These are phyloP conservation scores for Epicoccum nigrum DNA, from an alignment of 2,329 filamentous ascomycete species.

Conservation along the genomic window DNA sequence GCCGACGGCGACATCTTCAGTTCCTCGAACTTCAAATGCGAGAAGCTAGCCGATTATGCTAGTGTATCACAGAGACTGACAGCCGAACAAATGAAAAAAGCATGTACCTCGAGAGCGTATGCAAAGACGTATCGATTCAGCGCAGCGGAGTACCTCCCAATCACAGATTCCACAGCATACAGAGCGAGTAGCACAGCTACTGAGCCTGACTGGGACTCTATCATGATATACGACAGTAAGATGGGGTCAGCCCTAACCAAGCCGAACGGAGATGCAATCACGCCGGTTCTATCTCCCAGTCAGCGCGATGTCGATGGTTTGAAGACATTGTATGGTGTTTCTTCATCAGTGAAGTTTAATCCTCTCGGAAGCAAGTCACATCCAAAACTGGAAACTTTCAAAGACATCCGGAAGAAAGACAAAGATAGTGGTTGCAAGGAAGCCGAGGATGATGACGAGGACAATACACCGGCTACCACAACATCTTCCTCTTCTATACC, in stretches of 20 bases:
- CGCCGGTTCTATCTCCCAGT: background rate
- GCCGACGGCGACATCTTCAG: too few species aligned
- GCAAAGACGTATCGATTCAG: too few species aligned
- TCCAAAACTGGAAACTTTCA: background rate
- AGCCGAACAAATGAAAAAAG: too few species aligned
- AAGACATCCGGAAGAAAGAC: background rate
- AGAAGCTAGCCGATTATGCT: too few species aligned
- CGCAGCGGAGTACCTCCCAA: too few species aligned
- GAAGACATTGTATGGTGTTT: background rate
- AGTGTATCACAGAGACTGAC: too few species aligned
- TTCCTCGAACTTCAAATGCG: too few species aligned
- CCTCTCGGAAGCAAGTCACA: background rate
- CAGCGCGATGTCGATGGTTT: constrained; percentile 1
- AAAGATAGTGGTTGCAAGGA: background rate
- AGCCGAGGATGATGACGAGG: background rate
- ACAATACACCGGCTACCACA: too few species aligned
- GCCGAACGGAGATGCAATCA: background rate
- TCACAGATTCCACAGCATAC: background rate
- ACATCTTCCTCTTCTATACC: too few species aligned
- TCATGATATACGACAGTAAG: constrained; percentile 1
- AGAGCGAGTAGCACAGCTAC: background rate
- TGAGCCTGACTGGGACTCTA: constrained; percentile 2
- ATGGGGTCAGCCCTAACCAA: constrained; percentile 2
- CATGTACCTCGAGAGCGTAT: too few species aligned
- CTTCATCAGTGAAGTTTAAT: background rate